These are phyloP conservation scores for Coniophora puteana DNA, from an alignment of 1,284 basidiomycete genomes.

Conservation along the genomic window DNA sequence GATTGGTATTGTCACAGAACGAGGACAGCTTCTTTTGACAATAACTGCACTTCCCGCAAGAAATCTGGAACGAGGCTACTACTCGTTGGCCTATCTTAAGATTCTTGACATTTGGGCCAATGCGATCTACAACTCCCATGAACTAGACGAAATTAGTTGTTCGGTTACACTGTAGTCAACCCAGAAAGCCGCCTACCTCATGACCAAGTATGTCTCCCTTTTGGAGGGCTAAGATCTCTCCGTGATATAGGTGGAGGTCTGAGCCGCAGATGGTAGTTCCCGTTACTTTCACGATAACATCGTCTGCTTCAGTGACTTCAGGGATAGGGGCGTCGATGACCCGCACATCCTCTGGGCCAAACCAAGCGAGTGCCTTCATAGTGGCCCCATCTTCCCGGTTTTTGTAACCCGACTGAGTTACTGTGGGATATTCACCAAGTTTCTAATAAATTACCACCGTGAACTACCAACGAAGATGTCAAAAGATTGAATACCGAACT, in stretches of 20 bases:
- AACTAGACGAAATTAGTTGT: constrained; percentile 36
- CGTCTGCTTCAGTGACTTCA: constrained; percentile 64
- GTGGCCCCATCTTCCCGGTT: constrained; percentile 44
- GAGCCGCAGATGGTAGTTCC: constrained; percentile 70
- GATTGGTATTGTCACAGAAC: constrained; percentile 72
- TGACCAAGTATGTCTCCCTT: constrained; percentile 78
- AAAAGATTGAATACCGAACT: constrained; percentile 9
- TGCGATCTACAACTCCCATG: constrained; percentile 65
- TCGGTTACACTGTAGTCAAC: constrained; percentile 1
- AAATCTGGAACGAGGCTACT: constrained; percentile 76
- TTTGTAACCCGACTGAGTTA: constrained; percentile 46
- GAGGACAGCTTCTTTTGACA: constrained; percentile 72
- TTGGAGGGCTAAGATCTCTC: constrained; percentile 62
- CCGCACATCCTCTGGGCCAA: constrained; percentile 52
- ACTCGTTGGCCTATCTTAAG: constrained; percentile 63
- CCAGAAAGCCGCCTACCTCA: constrained; percentile 37
- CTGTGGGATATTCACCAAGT: constrained; percentile 41
- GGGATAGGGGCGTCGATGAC: constrained; percentile 62
- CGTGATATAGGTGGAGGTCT: constrained; percentile 67
- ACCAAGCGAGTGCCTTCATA: constrained; percentile 73
- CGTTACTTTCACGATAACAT: constrained; percentile 65
- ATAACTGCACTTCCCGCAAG: constrained; percentile 71
- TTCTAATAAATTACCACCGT: constrained; percentile 22
- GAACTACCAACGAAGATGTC: background rate
- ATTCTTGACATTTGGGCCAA: constrained; percentile 61